Evolutionary conservation across 75 land plant species (phyloP).

Genomic region (Larix kaempferi): DNA sequence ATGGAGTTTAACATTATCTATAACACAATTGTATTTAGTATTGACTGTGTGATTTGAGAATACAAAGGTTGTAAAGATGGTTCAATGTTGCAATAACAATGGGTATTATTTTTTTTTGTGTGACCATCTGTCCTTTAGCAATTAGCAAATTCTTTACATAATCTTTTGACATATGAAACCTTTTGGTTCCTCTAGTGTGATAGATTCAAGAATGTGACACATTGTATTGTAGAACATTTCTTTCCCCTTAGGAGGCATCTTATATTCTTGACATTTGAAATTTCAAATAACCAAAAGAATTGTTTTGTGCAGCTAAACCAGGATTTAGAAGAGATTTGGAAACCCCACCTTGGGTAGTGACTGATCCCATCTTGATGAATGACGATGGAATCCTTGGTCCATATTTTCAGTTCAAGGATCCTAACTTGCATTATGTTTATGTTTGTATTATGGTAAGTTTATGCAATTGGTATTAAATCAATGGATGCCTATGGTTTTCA

Average conservation of each 20-base stretch:
- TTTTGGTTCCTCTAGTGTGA: too few species aligned
- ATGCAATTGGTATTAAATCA: background rate
- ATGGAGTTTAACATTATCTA: too few species aligned
- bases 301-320: slow-evolving; percentile 53
- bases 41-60: too few species aligned
- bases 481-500: too few species aligned
- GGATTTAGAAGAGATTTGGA: slow-evolving; percentile 34
- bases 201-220: too few species aligned
- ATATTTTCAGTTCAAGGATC: slow-evolving; percentile 34
- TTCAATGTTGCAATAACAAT: too few species aligned
- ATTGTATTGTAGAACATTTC: background rate
- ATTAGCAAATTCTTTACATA: too few species aligned
- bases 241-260: background rate
- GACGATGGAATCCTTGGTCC: slow-evolving; percentile 48
- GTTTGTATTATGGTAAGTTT: slow-evolving; percentile 78
- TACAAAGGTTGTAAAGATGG: too few species aligned
- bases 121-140: too few species aligned
- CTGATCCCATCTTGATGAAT: slow-evolving; percentile 50
- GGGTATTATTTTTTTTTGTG: too few species aligned
- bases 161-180: too few species aligned
- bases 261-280: background rate
- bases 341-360: slow-evolving; percentile 34
- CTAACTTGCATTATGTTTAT: slow-evolving; percentile 88
- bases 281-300: background rate
- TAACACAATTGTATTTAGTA: too few species aligned